Percentiles rank a stretch among this genome's conserved stretches.
These are phyloP conservation scores for Phanerodontia chrysosporium DNA, from an alignment of 768 basidiomycete species.

Conservation along the genomic window DNA sequence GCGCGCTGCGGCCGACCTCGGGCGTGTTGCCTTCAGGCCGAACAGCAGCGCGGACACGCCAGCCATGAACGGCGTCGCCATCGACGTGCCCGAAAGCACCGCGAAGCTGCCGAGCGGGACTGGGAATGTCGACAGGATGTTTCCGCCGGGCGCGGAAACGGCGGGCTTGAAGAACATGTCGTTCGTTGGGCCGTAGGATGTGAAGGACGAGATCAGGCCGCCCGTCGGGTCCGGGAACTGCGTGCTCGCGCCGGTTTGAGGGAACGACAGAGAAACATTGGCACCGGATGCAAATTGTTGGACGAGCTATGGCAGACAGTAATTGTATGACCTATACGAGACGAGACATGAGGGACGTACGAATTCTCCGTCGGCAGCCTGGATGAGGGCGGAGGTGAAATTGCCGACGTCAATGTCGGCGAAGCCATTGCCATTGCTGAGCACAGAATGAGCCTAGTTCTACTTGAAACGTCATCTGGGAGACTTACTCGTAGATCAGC, in stretches of 20 bases:
- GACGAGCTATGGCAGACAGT: slow-evolving; percentile 38
- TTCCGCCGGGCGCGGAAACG: slow-evolving; percentile 48
- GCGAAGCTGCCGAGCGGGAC: slow-evolving; percentile 36
- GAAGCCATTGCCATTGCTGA: slow-evolving; percentile 48
- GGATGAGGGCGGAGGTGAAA: slow-evolving; percentile 48
- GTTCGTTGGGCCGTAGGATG: slow-evolving; percentile 55
- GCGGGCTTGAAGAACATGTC: slow-evolving; percentile 56
- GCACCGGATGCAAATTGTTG: slow-evolving; percentile 43
- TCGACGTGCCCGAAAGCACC: slow-evolving; percentile 41
- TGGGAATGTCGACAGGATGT: slow-evolving; percentile 44
- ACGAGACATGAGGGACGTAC: slow-evolving; percentile 29
- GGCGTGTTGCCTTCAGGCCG: slow-evolving; percentile 10
- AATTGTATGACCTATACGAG: background rate
- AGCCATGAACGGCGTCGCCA: slow-evolving; percentile 26
- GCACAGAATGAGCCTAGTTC: background rate
- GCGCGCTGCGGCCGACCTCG: slow-evolving; percentile 27
- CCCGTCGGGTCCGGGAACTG: slow-evolving; percentile 47
- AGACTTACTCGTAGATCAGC: slow-evolving; percentile 52
- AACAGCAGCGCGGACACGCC: slow-evolving; percentile 16
- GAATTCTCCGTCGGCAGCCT: slow-evolving; percentile 51
- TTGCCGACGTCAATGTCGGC: slow-evolving; percentile 38
- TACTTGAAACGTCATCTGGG: background rate
- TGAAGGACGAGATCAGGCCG: slow-evolving; percentile 53
- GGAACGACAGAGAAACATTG: slow-evolving; percentile 42
- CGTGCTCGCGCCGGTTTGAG: slow-evolving; percentile 38